phyloP scores from a whole-genome alignment of 352 stramenopile genomes.

The Phytophthora tentaculata region DNA sequence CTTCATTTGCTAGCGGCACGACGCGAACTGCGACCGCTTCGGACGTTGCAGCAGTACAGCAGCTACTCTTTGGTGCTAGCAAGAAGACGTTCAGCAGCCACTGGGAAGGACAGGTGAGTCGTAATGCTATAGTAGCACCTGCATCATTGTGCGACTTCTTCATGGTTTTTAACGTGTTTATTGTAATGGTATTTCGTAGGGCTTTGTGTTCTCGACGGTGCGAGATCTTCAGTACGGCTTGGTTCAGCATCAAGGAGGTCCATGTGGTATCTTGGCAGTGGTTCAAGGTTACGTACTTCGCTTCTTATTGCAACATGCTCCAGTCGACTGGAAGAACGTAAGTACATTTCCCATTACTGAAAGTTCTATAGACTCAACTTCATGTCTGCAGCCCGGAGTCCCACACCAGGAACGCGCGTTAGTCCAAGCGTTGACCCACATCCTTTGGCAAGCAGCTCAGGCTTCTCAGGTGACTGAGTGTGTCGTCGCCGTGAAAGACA shows the following conservation, averaged over 20 bases:
- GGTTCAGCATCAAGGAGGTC: constrained; percentile 93
- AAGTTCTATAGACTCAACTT: neutral
- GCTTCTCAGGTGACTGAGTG: constrained; percentile 37
- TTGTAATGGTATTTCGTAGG: constrained; percentile 42
- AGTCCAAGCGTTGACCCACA: constrained; percentile 59
- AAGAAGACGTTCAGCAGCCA: constrained; percentile 72
- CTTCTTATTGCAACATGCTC: constrained; percentile 59
- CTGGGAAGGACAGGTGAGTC: constrained; percentile 68
- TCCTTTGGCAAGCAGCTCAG: constrained; percentile 67
- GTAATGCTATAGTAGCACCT: neutral
- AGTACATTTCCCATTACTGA: constrained; percentile 16
- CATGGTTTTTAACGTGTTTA: constrained; percentile 5
- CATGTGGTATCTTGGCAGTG: constrained; percentile 94
- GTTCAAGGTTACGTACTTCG: constrained; percentile 93
- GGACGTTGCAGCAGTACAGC: constrained; percentile 56
- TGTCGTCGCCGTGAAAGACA: constrained; percentile 44
- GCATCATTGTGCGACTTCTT: neutral
- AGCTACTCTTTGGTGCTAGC: constrained; percentile 60
- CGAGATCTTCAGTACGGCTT: constrained; percentile 86
- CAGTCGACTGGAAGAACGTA: constrained; percentile 73
- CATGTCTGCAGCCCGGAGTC: constrained; percentile 40
- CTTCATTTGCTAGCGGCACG: constrained; percentile 3
- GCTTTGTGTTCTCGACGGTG: constrained; percentile 69
- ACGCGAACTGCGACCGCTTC: constrained; percentile 39
- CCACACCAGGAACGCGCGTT: constrained; percentile 50